Evolutionary conservation across 371 early-diverging fungal species (phyloP), one percentile per base, ranked within the genome.

Genomic region (Pancytospora epiphaga): DNA sequence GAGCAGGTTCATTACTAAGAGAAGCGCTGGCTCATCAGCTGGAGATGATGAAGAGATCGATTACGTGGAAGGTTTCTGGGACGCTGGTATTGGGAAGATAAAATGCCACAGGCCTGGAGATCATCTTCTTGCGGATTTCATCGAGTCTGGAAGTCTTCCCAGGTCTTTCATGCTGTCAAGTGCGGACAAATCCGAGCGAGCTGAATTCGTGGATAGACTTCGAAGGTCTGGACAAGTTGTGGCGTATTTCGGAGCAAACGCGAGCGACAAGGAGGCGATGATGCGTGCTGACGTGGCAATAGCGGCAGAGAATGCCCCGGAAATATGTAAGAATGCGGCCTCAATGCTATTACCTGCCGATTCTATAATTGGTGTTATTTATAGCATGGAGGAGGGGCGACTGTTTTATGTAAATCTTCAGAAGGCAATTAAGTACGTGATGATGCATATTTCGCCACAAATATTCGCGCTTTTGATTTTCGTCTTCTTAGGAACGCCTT

Each of bases 211-310:
- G 64, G 86, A 87, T 74, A 85, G 84, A 27, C 88, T 90, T 0
- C 90, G 90, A 77, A 69, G 84, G 0, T 62, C 85, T 62, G 92
- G 91, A 3, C 89, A 92, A 76, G 88, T 92, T 79, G 90, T 91
- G 43, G 91, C 89, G 40, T 90, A 90, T 29, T 89, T 90, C 0
- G 93, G 93, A 50, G 92, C 91, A 74, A 92, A 92, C 76, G 90
- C 91, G 30, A 91, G 90, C 79, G 91, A 91, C 79, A 88, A 89
- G 2, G 89, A 88, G n/a, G 90, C 93, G 18, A 77, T 93, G 43
- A 91, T 91, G 80, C 89, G 89, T 83, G 92, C 94, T 4, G 92
- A 95, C 79, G 77, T 95, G 60, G 95, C 94, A 72, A 91, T 94
- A 80, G 89, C 93, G 2, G 91, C 93, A 81, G 81, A 86, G 37